phyloP scores from a whole-genome alignment of 345 rosid genomes.

The Eucalyptus fibrosa region DNA sequence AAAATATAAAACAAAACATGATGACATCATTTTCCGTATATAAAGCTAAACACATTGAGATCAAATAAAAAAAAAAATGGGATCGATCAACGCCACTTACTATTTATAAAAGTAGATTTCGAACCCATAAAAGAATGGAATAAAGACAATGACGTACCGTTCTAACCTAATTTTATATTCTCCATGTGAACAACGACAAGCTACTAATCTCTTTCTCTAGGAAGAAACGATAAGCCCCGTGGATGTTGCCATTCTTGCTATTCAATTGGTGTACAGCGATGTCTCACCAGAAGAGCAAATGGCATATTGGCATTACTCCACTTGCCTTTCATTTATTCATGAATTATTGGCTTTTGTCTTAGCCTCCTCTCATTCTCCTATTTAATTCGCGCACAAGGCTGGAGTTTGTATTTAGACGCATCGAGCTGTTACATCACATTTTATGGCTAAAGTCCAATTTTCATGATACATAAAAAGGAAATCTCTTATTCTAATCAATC shows the following conservation, averaged over 20 bases:
- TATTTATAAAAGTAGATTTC: neutral
- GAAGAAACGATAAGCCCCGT: neutral
- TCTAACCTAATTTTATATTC: neutral
- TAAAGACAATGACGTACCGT: neutral
- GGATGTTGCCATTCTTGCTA: neutral
- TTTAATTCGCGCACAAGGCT: neutral
- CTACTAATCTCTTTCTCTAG: neutral
- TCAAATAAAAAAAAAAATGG: neutral
- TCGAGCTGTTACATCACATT: neutral
- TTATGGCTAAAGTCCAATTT: neutral
- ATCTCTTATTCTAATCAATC: neutral
- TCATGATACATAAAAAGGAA: neutral
- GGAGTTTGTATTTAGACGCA: neutral
- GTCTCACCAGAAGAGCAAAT: neutral
- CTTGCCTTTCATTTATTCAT: neutral
- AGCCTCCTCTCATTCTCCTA: neutral
- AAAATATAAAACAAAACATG: neutral
- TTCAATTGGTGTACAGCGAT: neutral
- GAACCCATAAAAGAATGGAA: neutral
- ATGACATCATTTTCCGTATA: neutral
- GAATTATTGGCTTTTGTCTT: neutral
- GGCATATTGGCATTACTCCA: neutral
- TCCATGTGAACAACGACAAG: neutral
- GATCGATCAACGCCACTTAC: neutral
- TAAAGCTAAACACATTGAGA: neutral